Base-by-base conservation (phyloP, 345 rosid species). In the Eucalyptus erythrocorys region DNA sequence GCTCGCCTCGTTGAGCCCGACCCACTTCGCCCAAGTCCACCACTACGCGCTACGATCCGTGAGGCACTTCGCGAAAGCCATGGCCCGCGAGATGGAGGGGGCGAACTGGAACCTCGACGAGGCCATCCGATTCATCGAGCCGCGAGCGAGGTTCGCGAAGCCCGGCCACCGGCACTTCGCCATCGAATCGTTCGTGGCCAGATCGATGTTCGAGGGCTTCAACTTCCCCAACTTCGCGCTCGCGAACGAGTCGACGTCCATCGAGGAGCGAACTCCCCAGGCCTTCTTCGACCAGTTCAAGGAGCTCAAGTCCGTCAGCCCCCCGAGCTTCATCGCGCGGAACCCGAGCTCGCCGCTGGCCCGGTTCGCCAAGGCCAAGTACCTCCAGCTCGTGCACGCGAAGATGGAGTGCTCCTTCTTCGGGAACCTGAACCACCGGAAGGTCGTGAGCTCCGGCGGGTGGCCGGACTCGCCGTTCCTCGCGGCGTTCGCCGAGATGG, bases 391-490 rank as follows among this genome's bases (percentile, higher is more conserved):
- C 6, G 96, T 98, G 1, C 99, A 98, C 92, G 97, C 99, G 57
- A 98, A 97, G 90, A 96, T 98, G 99, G 99, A 98, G 92, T 96
- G 98, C 61, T 97, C 99, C 4, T 93, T 98, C 87, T 98, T 97
- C 86, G 96, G 98, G 45, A 98, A 95, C 88, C 90, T 96, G 94
- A 95, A 92, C 94, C 98, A 95, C 92, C 92, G 99, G 91, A 98
- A 98, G 91, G 86, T 93, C 47, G 91, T 98, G 61, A 95, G 84
- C 66, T 92, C 95, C 49, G 97, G 98, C 37, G 97, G 95, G 87
- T 93, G 91, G 89, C 97, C 99, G 76, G 98, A 94, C 49, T 94
- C 98, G n/a, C 93, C 91, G 71, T 96, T 98, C 85, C 96, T 98
- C 90, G 88, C 87, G 0, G 89, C 94, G 71, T 98, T 96, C 37